Conservation (phyloP, 768 basidiomycete species). For the Calocybe cyanea region DNA sequence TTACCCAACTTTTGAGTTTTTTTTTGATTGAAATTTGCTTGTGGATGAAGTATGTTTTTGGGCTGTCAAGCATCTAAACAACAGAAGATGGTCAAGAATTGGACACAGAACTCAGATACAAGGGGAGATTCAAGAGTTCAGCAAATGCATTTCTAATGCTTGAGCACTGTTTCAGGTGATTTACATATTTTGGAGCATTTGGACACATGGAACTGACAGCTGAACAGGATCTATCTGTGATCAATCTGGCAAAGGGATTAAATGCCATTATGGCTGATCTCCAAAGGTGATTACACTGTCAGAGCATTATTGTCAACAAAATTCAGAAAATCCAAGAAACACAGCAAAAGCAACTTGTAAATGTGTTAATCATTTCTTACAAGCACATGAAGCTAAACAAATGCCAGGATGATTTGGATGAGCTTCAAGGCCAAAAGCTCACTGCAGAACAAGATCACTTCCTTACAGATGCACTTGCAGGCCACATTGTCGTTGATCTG, state of each 20-base stretch:
- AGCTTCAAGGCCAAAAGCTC: background rate
- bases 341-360: background rate
- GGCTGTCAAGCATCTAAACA: slow-evolving; percentile 3
- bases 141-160: slow-evolving; percentile 1
- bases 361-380: background rate
- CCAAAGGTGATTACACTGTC: too few species aligned
- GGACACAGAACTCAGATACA: background rate
- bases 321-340: background rate
- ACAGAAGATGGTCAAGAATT: background rate
- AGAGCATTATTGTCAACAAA: background rate
- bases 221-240: slow-evolving; percentile 1
- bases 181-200: background rate
- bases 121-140: slow-evolving; percentile 2
- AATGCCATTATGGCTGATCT: slow-evolving; percentile 3
- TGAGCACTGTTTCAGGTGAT: slow-evolving; percentile 4
- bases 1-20: too few species aligned
- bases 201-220: background rate
- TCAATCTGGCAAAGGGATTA: slow-evolving; percentile 2
- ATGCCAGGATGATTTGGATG: background rate
- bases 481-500: too few species aligned
- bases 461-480: too few species aligned
- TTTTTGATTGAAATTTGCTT: background rate
- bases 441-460: background rate
- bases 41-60: slow-evolving; percentile 10
- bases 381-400: background rate